These are phyloP conservation scores for Microcos paniculata DNA, from an alignment of 345 rosid genomes.

Conservation along the genomic window DNA sequence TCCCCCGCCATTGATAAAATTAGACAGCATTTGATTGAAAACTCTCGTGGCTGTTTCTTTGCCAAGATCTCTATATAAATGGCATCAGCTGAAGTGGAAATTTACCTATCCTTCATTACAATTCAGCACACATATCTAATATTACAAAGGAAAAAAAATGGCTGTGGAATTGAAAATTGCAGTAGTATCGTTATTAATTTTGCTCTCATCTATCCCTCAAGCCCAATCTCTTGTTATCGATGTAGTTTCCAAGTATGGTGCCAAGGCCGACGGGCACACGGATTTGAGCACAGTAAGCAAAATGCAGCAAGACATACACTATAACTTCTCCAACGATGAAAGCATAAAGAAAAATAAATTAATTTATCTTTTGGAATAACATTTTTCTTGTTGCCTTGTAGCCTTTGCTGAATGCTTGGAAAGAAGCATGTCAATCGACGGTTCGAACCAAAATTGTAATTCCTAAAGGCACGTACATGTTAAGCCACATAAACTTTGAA, in stretches of 20 bases:
- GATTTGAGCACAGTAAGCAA: slow-evolving; percentile 36
- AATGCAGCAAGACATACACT: no score
- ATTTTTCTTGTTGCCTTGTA: background rate
- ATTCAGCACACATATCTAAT: background rate
- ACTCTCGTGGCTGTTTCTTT: background rate
- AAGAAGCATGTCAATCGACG: slow-evolving; percentile 46
- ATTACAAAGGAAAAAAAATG: background rate
- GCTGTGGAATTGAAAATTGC: background rate
- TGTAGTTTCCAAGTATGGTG: slow-evolving; percentile 38
- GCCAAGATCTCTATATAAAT: background rate
- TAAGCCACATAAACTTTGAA: slow-evolving; percentile 23
- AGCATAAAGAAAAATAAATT: no score
- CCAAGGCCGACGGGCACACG: slow-evolving; percentile 28
- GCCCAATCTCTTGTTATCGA: slow-evolving; percentile 14
- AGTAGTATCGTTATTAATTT: background rate
- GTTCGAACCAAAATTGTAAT: slow-evolving; percentile 33
- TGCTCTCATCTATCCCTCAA: background rate
- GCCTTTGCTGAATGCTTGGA: slow-evolving; percentile 8
- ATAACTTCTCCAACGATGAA: no score
- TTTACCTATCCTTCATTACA: background rate
- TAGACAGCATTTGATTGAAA: background rate
- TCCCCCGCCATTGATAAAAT: background rate
- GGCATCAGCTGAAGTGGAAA: background rate
- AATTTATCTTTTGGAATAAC: no score
- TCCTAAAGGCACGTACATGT: slow-evolving; percentile 26